Evolutionary conservation across 495 filamentous ascomycete species (phyloP).

Genomic region (Pyrenula aspistea): DNA sequence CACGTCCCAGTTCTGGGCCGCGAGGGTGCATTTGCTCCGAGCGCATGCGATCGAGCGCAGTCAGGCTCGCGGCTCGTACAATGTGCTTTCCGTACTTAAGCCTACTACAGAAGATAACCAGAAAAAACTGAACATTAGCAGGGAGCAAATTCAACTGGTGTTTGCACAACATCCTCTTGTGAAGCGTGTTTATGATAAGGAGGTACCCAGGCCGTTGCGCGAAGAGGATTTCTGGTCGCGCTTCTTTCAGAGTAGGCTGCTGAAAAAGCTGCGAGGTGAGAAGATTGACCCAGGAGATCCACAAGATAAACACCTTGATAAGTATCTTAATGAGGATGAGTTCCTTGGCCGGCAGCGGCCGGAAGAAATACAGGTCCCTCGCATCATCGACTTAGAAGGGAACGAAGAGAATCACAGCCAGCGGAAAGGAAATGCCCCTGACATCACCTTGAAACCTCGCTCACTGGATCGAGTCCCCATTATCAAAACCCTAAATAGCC

Average conservation of each 20-base stretch:
- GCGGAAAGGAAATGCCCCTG: conserved; percentile 68
- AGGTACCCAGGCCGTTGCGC: conserved; percentile 62
- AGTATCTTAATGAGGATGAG: conserved; percentile 65
- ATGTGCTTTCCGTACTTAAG: conserved; percentile 85
- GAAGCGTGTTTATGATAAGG: conserved; percentile 82
- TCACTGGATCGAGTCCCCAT: conserved; percentile 59
- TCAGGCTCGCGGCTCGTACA: conserved; percentile 79
- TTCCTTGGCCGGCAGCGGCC: conserved; percentile 35
- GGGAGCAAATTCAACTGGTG: conserved; percentile 87
- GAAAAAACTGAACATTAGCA: conserved; percentile 69
- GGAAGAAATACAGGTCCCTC: conserved; percentile 54
- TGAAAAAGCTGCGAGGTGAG: conserved; percentile 86
- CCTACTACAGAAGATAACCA: conserved; percentile 65
- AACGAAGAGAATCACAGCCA: conserved; percentile 86
- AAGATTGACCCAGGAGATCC: conserved; percentile 63
- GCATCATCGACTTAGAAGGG: conserved; percentile 81
- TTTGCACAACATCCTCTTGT: conserved; percentile 89
- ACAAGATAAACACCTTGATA: conserved; percentile 66
- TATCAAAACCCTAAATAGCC: conserved; percentile 69
- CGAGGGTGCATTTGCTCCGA: conserved; percentile 68
- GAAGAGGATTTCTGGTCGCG: conserved; percentile 80
- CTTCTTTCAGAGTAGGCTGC: conserved; percentile 81
- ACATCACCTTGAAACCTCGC: conserved; percentile 73
- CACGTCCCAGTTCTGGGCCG: conserved; percentile 86
- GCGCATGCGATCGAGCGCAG: conserved; percentile 80